Conservation (phyloP, 2,329 filamentous ascomycete species). For the Neopestalotiopsis sp. region DNA sequence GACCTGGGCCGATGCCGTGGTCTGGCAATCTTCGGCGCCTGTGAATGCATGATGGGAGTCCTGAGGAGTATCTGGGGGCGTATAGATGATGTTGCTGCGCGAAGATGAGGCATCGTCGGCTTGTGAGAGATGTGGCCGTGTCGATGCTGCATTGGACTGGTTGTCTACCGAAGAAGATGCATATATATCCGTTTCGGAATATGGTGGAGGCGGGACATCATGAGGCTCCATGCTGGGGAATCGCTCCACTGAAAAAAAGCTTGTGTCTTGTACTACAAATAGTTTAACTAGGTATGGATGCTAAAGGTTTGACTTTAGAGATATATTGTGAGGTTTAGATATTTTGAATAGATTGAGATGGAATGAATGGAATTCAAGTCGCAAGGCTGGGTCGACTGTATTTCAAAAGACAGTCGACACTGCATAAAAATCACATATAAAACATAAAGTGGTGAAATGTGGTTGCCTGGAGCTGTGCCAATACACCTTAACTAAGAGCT, state of each 20-base stretch:
- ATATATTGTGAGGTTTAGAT: neutral
- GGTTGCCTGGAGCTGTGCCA: conserved; percentile 4
- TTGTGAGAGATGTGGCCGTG: conserved; percentile 23
- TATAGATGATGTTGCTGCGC: conserved; percentile 53
- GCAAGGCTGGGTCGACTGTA: too few species aligned
- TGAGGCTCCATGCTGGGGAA: conserved; percentile 31
- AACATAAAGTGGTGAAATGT: neutral
- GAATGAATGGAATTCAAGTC: neutral
- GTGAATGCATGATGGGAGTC: conserved; percentile 36
- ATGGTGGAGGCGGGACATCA: conserved; percentile 58
- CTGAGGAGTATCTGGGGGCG: conserved; percentile 54
- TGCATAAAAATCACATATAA: neutral
- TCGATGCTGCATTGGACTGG: conserved; percentile 37
- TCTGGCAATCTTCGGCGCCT: conserved; percentile 32
- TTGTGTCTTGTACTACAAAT: neutral
- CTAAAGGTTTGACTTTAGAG: neutral
- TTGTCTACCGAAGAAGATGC: conserved; percentile 32
- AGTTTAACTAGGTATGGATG: neutral
- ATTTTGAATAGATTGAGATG: neutral
- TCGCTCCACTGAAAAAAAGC: neutral
- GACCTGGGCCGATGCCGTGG: conserved; percentile 40
- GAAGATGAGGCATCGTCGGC: conserved; percentile 45
- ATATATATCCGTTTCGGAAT: conserved; percentile 62
- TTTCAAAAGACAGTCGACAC: neutral
- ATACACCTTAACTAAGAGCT: neutral